A percentile compares a stretch with the other conserved stretches of the same genome.
Evolutionary conservation across 768 basidiomycete genomes (phyloP).

Genomic region (Hypholoma sublateritium): DNA sequence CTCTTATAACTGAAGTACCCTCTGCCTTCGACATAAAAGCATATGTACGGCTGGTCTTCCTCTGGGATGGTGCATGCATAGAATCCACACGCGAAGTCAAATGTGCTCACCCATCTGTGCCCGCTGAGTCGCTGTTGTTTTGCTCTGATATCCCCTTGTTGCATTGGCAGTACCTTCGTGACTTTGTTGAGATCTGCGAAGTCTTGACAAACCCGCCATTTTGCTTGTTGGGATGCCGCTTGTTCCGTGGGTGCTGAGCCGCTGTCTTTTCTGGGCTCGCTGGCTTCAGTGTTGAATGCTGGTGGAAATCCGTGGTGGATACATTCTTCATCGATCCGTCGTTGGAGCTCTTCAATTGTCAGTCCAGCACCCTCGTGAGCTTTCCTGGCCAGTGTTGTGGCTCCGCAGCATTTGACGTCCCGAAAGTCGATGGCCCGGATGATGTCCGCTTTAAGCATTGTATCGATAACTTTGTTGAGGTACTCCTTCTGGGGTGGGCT

Average conservation of each 20-base stretch:
- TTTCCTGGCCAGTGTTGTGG: constrained; percentile 35
- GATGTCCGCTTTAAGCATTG: constrained; percentile 33
- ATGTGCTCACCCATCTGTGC: constrained; percentile 30
- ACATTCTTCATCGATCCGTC: constrained; percentile 33
- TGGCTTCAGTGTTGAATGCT: too few relatives aligned
- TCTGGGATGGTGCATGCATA: constrained; percentile 19
- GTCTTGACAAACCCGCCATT: constrained; percentile 39
- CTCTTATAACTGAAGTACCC: constrained; percentile 34
- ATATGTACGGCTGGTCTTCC: constrained; percentile 25
- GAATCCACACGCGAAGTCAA: constrained; percentile 42
- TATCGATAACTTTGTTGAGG: constrained; percentile 28
- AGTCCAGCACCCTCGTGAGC: constrained; percentile 27
- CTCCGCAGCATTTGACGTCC: constrained; percentile 31
- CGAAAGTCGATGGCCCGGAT: constrained; percentile 25
- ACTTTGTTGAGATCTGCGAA: constrained; percentile 33
- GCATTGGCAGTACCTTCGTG: constrained; percentile 27
- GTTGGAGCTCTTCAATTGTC: constrained; percentile 29
- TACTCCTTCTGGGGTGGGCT: constrained; percentile 30
- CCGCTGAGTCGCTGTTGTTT: constrained; percentile 38
- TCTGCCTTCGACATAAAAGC: constrained; percentile 36
- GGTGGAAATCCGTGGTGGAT: neutral
- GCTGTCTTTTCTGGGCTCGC: too few relatives aligned
- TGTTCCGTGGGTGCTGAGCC: too few relatives aligned
- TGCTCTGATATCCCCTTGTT: constrained; percentile 34
- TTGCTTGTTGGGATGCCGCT: neutral